Evolutionary conservation across 345 rosid species (phyloP).

Genomic region (Combretum micranthum): DNA sequence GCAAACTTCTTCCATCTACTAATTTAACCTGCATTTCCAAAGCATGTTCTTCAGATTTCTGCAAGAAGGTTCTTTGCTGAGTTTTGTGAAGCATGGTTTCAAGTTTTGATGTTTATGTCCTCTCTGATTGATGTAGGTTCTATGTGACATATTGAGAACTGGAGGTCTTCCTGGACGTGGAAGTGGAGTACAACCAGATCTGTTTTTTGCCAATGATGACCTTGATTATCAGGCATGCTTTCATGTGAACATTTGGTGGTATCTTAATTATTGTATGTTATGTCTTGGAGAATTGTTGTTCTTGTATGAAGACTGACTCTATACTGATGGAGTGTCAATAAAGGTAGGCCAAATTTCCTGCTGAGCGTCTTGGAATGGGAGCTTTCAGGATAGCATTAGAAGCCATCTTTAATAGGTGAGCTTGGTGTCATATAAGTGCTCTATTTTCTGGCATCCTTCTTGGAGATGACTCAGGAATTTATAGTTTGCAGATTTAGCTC

Average conservation of each 20-base stretch:
- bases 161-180: slow-evolving; percentile 83
- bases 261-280: slow-evolving; percentile 2
- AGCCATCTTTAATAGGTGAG: slow-evolving; percentile 73
- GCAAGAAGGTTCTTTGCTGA: not conserved
- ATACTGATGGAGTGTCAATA: slow-evolving; percentile 29
- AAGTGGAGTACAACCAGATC: slow-evolving; percentile 50
- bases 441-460: not conserved
- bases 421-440: not conserved
- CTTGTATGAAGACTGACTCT: not conserved
- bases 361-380: slow-evolving; percentile 89
- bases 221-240: slow-evolving; percentile 69
- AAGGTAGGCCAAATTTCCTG: slow-evolving; percentile 72
- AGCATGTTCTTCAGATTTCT: not conserved
- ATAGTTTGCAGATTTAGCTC: too few species aligned
- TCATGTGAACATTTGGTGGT: not conserved
- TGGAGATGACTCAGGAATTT: too few species aligned
- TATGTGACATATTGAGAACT: slow-evolving; percentile 76
- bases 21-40: too few species aligned
- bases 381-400: slow-evolving; percentile 85
- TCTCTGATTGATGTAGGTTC: slow-evolving; percentile 42
- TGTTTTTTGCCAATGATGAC: slow-evolving; percentile 80
- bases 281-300: not conserved
- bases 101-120: not conserved
- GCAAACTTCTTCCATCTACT: too few species aligned
- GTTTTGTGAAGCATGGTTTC: not conserved